Evolutionary conservation across 2,329 filamentous ascomycete genomes (phyloP), one percentile per base, ranked within the genome.

Genomic region (Furcasterigmium furcatum): DNA sequence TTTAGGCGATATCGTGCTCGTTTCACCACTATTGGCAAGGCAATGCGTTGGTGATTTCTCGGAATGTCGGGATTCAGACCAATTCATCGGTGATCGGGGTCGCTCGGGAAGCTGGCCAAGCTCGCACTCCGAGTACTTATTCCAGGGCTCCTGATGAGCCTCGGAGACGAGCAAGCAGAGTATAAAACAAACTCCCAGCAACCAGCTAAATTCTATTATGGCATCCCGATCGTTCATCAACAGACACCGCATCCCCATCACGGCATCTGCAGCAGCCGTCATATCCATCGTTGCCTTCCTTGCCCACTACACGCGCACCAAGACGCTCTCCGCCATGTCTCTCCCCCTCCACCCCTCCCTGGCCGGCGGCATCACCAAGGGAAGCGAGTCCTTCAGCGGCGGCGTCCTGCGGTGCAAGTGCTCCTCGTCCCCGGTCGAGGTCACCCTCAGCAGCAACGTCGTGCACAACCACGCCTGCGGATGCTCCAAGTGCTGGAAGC

Each of bases 401-500:
- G 83, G 84, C 47, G 81, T 72, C 43, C 73, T 87, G 9, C 68
- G 68, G 61, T 87, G 84, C 71, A 74, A 76, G 56, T 87, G 83
- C 70, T 45, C 64, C 10, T 66, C 55, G 50, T 61, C 74, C 60
- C 76, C 74, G 21, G 78, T 87, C 48, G 74, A 80, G 56, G 72
- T 87, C 19, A 73, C 72, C 0, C 70, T 87, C 32, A 61, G 55
- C 47, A 68, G 75, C 58, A 79, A 85, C 55, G 77, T 87, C 46
- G 67, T 73, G 2, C 82, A 86, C 71, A 86, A 87, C 71, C 84
- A 87, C 65, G 82, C 80, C 45, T 87, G 84, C 64, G 83, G 83
- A 51, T 87, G 84, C 67, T 85, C 81, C 45, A 84, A 86, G 63
- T 87, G 84, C 75, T 87, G 82, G 82, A 87, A 86, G 64, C 84